phyloP scores from a whole-genome alignment of 148 eudicot species.

The Camellia lanceoleosa region DNA sequence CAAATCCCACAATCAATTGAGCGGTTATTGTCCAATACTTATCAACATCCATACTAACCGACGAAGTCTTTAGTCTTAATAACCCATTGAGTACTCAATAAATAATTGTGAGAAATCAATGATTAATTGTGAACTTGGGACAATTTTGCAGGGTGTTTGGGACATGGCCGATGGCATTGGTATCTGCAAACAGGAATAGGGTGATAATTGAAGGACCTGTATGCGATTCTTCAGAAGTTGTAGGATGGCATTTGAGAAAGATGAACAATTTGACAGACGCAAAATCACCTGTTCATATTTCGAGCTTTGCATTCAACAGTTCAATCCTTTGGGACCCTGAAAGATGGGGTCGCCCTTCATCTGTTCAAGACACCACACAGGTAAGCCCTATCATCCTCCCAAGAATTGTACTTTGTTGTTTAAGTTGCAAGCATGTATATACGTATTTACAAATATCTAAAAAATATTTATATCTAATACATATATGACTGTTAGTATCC shows the following conservation, averaged over 20 bases:
- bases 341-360: conserved; percentile 86
- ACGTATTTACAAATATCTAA: too few relatives aligned
- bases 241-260: conserved; percentile 79
- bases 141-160: conserved; percentile 69
- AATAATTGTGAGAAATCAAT: background rate
- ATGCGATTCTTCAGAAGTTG: conserved; percentile 66
- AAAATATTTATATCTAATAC: too few relatives aligned
- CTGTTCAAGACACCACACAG: conserved; percentile 68
- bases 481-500: too few relatives aligned
- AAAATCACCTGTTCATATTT: conserved; percentile 55
- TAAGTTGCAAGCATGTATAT: too few relatives aligned
- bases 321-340: conserved; percentile 99
- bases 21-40: too few relatives aligned
- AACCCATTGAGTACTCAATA: too few relatives aligned
- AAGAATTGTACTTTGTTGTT: background rate
- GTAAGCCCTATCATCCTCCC: conserved; percentile 17
- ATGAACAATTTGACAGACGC: conserved; percentile 32
- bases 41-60: too few relatives aligned
- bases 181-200: conserved; percentile 58
- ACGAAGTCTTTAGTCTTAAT: too few relatives aligned
- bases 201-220: conserved; percentile 82
- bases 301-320: conserved; percentile 86
- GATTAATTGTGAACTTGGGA: background rate
- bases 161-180: conserved; percentile 78
- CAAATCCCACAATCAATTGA: too few relatives aligned